Conservation (phyloP, 129 eudicot species). For the Flaveria ramosissima region DNA sequence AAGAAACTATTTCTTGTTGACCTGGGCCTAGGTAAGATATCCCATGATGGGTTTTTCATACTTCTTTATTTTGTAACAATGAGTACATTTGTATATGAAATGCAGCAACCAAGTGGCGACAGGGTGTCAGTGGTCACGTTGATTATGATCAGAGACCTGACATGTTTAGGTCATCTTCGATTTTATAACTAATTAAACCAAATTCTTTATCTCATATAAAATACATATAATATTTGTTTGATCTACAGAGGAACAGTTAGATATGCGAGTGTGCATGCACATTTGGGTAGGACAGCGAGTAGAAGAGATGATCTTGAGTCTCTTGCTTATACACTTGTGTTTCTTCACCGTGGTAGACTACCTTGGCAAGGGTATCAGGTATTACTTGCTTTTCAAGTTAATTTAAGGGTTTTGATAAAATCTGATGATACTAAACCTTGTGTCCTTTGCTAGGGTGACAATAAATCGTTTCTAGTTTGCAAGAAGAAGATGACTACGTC, state of each 20-base stretch:
- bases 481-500: conserved; percentile 87
- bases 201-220: not conserved
- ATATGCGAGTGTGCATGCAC: conserved; percentile 82
- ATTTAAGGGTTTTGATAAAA: not conserved
- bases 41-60: conserved; percentile 1
- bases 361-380: conserved; percentile 99
- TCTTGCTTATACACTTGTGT: conserved; percentile 80
- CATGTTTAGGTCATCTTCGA: conserved; percentile 51
- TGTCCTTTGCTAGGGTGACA: conserved; percentile 57
- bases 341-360: conserved; percentile 73
- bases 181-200: not conserved
- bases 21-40: conserved; percentile 59
- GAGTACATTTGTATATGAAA: conserved; percentile 2
- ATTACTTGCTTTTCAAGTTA: conserved; percentile 8
- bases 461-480: conserved; percentile 74
- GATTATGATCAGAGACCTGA: conserved; percentile 82
- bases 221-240: conserved; percentile 1
- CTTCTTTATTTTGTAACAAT: not conserved
- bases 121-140: conserved; percentile 49
- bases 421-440: not conserved
- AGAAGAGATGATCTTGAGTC: conserved; percentile 80
- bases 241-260: conserved; percentile 59
- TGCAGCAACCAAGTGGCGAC: conserved; percentile 82
- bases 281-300: conserved; percentile 80
- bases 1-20: conserved; percentile 79